These are phyloP conservation scores for Apiospora pterosperma DNA, from an alignment of 2,329 filamentous ascomycete genomes.

Conservation along the genomic window DNA sequence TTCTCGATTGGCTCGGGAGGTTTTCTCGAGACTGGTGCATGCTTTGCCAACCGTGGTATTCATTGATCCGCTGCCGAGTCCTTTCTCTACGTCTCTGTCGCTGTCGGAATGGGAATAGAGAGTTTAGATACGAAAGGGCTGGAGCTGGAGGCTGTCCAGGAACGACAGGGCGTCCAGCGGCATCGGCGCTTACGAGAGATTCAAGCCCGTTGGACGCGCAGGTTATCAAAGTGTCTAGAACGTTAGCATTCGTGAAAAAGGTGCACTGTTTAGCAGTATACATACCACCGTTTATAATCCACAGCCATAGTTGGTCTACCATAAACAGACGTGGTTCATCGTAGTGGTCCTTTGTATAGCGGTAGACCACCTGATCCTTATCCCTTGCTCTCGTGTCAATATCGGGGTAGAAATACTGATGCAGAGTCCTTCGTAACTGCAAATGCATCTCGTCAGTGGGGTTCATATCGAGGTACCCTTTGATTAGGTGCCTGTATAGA, in stretches of 20 bases:
- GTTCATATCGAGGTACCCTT: neutral
- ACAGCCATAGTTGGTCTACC: slow-evolving; percentile 5
- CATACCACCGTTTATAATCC: slow-evolving; percentile 1
- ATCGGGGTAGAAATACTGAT: neutral
- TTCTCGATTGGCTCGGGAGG: neutral
- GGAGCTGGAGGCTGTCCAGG: neutral
- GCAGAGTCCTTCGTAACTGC: neutral
- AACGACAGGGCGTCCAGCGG: neutral
- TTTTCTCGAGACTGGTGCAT: neutral
- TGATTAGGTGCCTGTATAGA: neutral
- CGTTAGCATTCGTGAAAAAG: too few species aligned
- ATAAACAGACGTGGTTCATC: neutral
- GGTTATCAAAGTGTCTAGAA: neutral
- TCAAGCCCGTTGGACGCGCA: neutral
- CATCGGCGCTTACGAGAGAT: neutral
- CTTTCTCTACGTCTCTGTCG: neutral
- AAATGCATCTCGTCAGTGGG: neutral
- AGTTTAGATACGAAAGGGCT: neutral
- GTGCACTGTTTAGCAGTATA: neutral
- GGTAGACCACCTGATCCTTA: neutral
- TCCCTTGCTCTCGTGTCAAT: neutral
- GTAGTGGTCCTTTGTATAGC: neutral
- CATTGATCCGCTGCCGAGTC: neutral
- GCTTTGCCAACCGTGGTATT: neutral
- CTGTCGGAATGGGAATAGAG: neutral